Conservation (phyloP, 2,329 filamentous ascomycete species). For the Claviceps pusilla region DNA sequence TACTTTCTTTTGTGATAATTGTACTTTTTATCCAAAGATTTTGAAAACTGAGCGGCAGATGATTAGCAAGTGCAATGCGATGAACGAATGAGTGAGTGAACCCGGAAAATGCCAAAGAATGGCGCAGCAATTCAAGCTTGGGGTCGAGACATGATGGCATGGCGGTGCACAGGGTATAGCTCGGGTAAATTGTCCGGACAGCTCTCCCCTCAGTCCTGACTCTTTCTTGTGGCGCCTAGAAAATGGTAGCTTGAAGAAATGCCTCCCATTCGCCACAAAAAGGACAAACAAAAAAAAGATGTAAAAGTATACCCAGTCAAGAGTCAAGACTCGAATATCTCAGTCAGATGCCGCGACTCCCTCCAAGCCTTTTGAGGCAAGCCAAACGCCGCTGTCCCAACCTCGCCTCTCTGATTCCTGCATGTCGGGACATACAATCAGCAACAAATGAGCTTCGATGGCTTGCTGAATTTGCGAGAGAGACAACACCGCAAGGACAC, state of each 20-base stretch:
- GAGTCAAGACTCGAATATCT: not conserved
- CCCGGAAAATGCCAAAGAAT: not conserved
- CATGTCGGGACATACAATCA: slow-evolving; percentile 46
- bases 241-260: not conserved
- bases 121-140: not conserved
- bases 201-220: not conserved
- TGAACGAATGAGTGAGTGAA: not conserved
- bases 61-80: not conserved
- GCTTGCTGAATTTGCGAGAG: slow-evolving; percentile 46
- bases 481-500: slow-evolving; percentile 7
- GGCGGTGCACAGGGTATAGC: slow-evolving; percentile 13
- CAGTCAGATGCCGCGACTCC: slow-evolving; percentile 44
- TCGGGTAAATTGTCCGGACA: slow-evolving; percentile 13
- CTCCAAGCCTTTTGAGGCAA: slow-evolving; percentile 39
- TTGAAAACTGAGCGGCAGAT: not conserved
- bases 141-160: not conserved
- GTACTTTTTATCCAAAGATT: slow-evolving; percentile 1
- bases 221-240: not conserved
- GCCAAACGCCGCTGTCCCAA: slow-evolving; percentile 39
- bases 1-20: not conserved
- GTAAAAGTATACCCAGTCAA: not conserved
- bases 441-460: slow-evolving; percentile 58
- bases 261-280: not conserved
- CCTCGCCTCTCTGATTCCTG: slow-evolving; percentile 45
- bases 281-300: not conserved